These are phyloP conservation scores for Fistulinella cinereoalba DNA, from an alignment of 1,284 basidiomycete species.

Conservation along the genomic window DNA sequence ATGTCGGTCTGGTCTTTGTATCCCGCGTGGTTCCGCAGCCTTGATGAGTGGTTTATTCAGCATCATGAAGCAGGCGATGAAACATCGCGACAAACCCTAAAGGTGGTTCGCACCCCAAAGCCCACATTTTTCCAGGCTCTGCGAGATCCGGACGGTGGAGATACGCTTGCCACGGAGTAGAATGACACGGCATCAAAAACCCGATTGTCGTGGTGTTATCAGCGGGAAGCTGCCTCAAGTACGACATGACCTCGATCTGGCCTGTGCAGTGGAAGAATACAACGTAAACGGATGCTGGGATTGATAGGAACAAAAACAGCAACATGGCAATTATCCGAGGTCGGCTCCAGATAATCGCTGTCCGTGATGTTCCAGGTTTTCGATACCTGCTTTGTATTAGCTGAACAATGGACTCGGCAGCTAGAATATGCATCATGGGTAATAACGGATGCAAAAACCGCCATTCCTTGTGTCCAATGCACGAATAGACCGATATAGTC, in stretches of 20 bases:
- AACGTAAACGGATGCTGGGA: slow-evolving; percentile 68
- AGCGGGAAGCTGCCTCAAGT: slow-evolving; percentile 52
- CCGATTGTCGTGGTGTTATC: slow-evolving; percentile 63
- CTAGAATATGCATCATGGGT: slow-evolving; percentile 81
- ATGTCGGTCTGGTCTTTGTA: slow-evolving; percentile 84
- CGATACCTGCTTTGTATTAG: slow-evolving; percentile 26
- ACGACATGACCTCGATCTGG: slow-evolving; percentile 72
- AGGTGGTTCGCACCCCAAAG: slow-evolving; percentile 89
- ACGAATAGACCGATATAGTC: slow-evolving; percentile 73
- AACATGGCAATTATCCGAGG: slow-evolving; percentile 21
- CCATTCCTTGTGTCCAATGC: slow-evolving; percentile 93
- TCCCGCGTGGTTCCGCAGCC: slow-evolving; percentile 46
- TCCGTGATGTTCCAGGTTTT: slow-evolving; percentile 12
- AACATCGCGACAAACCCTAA: slow-evolving; percentile 51
- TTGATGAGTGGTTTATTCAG: slow-evolving; percentile 27
- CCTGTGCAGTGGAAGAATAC: slow-evolving; percentile 72
- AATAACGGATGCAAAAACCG: slow-evolving; percentile 92
- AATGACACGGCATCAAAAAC: slow-evolving; percentile 96
- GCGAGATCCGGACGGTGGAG: slow-evolving; percentile 69
- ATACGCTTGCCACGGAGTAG: slow-evolving; percentile 92
- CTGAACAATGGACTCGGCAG: slow-evolving; percentile 68
- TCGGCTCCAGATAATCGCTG: slow-evolving; percentile 5
- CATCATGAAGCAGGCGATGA: slow-evolving; percentile 1
- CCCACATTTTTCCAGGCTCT: slow-evolving; percentile 62
- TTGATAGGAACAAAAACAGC: slow-evolving; percentile 50